Base-by-base conservation (phyloP, 176 grass and related monocot species). In the Chloris gayana region DNA sequence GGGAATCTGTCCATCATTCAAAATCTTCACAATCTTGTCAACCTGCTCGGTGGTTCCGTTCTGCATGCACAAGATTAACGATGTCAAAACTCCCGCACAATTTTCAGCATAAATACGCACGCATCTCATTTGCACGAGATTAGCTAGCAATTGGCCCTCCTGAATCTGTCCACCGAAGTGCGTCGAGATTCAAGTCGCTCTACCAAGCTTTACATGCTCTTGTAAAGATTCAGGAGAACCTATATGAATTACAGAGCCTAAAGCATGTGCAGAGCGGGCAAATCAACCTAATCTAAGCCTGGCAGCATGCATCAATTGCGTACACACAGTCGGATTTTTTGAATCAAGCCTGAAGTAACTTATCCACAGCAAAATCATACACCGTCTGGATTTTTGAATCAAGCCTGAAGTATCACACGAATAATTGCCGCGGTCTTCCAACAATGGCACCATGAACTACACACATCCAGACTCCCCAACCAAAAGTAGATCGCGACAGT, bases 1-100 rank as follows among this genome's bases (percentile, higher is more conserved):
- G 45, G 82, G 73, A n/a, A 93, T 81, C 47, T 99, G 64, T 46
- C 89, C 90, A 3, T 83, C 82, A 24, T 99, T 99, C 53, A 99
- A 77, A 59, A 69, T 86, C 44, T 86, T 88, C 70, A 96, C 69
- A 14, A 99, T 93, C 70, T 90, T 93, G 50, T 96, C 90, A 8
- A 96, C 93, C 81, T 96, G 93, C 29, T 93, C 91, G 0, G 31
- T 63, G 26, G 97, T 99, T 75, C 97, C 93, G 7, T 99, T 99
- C 97, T 99, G 97, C 80, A 88, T 14, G 63, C 6, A 68, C 38
- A 50, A 29, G 0, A 74, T n/a, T 5, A 82, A 42, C 0, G 14
- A 74, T 24, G 79, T 69, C 33, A 85, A 47, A 30, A 17, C 47
- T 9, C 22, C 19, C 19, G 35, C 27, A 67, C 60, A 68, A 32